Percentiles rank a stretch among this genome's conserved stretches.
Conservation (phyloP, 176 grass and related monocot species). For the Phragmites australis region DNA sequence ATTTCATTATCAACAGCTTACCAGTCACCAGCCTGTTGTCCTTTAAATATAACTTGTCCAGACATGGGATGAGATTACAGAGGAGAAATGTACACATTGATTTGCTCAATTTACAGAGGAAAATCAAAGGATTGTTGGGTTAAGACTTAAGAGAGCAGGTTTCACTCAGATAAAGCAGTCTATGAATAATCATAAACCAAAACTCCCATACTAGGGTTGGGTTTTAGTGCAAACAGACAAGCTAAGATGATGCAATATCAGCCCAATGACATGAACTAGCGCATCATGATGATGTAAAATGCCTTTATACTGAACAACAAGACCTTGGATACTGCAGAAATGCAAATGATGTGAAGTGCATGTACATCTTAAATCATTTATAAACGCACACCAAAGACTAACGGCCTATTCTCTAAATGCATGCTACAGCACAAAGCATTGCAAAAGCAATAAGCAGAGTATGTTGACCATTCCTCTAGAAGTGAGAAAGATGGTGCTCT, state of each 20-base stretch:
- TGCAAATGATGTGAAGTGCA: background rate
- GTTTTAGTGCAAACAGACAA: slow-evolving; percentile 3
- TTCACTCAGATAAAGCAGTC: slow-evolving; percentile 3
- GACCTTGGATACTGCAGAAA: background rate
- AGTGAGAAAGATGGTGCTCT: background rate
- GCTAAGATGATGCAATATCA: slow-evolving; percentile 11
- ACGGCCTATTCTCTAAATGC: background rate
- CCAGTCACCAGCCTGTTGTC: background rate
- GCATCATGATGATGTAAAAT: background rate
- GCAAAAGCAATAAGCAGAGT: background rate
- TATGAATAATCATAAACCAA: background rate
- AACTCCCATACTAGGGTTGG: background rate
- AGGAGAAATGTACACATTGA: too few species aligned
- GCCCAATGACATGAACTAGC: background rate
- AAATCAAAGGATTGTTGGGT: slow-evolving; percentile 11
- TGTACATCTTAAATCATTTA: background rate
- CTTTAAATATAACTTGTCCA: background rate
- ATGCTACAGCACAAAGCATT: background rate
- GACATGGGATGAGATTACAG: background rate
- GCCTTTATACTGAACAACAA: background rate
- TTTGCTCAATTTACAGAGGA: background rate
- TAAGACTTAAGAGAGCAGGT: background rate
- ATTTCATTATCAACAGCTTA: background rate
- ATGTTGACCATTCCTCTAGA: background rate
- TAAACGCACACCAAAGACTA: background rate